Percentiles rank a stretch among this genome's conserved stretches.
Evolutionary conservation across 148 eudicot genomes (phyloP).

Genomic region (Fagopyrum esculentum): DNA sequence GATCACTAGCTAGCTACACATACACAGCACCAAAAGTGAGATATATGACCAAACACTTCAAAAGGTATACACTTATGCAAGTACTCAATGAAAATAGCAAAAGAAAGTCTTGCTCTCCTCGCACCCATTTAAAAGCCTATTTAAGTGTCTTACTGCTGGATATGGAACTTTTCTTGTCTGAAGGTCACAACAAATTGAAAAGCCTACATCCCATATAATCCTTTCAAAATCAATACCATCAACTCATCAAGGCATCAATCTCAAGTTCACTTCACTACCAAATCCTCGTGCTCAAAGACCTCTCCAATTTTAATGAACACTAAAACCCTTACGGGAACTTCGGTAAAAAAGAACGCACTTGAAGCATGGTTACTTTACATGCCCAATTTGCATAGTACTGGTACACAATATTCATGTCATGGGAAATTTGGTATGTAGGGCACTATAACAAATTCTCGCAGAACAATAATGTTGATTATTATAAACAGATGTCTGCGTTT

Average conservation of each 20-base stretch:
- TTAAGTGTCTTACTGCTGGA: not conserved
- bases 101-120: not conserved
- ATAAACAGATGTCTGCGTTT: not conserved
- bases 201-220: not conserved
- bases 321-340: not conserved
- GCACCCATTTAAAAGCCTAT: not conserved
- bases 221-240: not conserved
- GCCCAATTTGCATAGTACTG: not conserved
- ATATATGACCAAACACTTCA: not conserved
- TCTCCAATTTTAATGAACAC: not conserved
- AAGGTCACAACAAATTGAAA: not conserved
- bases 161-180: not conserved
- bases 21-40: not conserved
- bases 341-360: not conserved
- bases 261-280: not conserved
- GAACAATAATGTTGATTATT: not conserved
- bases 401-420: not conserved
- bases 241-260: not conserved
- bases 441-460: not conserved
- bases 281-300: not conserved
- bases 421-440: not conserved
- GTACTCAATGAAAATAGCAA: not conserved
- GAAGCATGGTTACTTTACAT: not conserved
- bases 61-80: not conserved
- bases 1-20: not conserved